Base-by-base conservation (phyloP, 441 rosid species). In the Brassica balearica region DNA sequence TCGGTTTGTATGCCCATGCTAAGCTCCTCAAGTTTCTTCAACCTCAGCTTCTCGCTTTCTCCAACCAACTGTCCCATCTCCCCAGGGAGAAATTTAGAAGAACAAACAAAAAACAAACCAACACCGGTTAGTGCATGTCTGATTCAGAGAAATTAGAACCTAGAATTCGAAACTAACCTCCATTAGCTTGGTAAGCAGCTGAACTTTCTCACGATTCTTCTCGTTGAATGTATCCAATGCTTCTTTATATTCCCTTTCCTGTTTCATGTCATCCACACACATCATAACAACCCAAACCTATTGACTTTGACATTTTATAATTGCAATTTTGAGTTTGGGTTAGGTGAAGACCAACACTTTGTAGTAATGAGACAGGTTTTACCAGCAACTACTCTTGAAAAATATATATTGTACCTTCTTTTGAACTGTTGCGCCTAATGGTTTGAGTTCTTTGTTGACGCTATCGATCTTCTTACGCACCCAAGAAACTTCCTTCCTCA, bases 1-100 rank as follows among this genome's bases (percentile, higher is more conserved):
- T 73, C 17, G 1, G 48, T 68, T 29, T 92, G 93, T 34, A 91
- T 58, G 92, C 84, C 87, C 90, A 88, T 95, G 86, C 93, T 92
- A 83, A 93, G 95, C 88, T 95, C 99, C 79, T 95, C 99, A 77
- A 95, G 91, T 86, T 95, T 95, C 90, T 91, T 95, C 94, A 95
- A 82, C 93, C 98, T 90, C 88, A 82, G 19, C 88, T 75, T 89
- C 92, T 95, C 99, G 53, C 99, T 93, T 84, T 92, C 99, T 10
- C 91, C 80, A 82, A 91, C 97, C 87, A 95, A 88, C 99, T 95
- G 97, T 71, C 70, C 86, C 79, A 74, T 56, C 79, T 80, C 79
- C 78, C 72, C 82, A 74, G 68, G 79, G 82, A 74, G 75, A 74
- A 79, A 61, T 38, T 46, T 22, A 20, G 2, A 11, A 2, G 27